phyloP scores from a whole-genome alignment of 306 rosid species.

The Bauhinia variegata region DNA sequence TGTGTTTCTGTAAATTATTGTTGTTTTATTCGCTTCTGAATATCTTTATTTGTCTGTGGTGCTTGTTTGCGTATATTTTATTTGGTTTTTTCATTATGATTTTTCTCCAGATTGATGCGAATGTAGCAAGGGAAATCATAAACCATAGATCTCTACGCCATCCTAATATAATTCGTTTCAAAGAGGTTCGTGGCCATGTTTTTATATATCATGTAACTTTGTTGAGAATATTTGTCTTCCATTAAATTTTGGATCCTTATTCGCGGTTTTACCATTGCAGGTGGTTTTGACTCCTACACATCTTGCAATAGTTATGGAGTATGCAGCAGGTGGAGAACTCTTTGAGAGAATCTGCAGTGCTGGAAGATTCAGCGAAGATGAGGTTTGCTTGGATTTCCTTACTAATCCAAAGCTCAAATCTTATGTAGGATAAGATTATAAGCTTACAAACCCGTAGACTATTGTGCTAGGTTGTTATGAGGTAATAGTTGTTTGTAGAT shows the following conservation, averaged over 20 bases:
- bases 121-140: conserved; percentile 84
- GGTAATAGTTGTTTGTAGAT: background rate
- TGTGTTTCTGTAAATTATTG: background rate
- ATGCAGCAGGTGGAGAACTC: conserved; percentile 90
- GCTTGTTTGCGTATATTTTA: background rate
- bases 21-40: background rate
- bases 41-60: background rate
- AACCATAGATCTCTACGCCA: conserved; percentile 84
- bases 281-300: conserved; percentile 85
- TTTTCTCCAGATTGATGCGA: conserved; percentile 69
- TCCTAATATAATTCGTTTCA: conserved; percentile 81
- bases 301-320: conserved; percentile 88
- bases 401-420: background rate
- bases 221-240: background rate
- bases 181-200: conserved; percentile 53
- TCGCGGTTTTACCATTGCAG: conserved; percentile 50
- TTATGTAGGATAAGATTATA: conserved; percentile 16
- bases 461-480: background rate
- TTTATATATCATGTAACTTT: background rate
- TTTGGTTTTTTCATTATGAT: background rate
- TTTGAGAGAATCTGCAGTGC: conserved; percentile 77
- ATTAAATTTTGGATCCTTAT: conserved; percentile 22
- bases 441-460: conserved; percentile 2
- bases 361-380: conserved; percentile 89
- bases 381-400: conserved; percentile 47